Conservation (phyloP, 139 green algal species). For the Spirogloea muscicola region DNA sequence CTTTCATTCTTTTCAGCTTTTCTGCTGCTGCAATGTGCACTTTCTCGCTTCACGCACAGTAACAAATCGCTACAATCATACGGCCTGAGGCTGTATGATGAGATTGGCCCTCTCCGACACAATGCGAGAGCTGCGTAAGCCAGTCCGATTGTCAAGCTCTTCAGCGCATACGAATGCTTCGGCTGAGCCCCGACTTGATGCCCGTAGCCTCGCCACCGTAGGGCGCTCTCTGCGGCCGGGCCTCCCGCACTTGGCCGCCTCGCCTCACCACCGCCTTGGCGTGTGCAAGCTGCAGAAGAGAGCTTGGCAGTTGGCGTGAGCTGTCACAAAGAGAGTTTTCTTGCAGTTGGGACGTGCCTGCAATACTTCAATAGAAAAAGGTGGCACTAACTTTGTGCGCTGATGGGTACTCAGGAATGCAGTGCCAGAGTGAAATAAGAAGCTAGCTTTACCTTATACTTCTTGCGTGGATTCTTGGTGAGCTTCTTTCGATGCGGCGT, state of each 20-base stretch:
- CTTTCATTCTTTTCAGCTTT: too few relatives aligned
- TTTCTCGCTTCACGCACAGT: too few relatives aligned
- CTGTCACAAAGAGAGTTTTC: neutral
- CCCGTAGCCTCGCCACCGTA: slow-evolving; percentile 93
- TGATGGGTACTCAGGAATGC: neutral
- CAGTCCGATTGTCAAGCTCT: too few relatives aligned
- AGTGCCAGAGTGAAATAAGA: neutral
- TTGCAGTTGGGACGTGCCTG: neutral
- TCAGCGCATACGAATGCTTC: slow-evolving; percentile 16
- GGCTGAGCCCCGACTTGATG: slow-evolving; percentile 75
- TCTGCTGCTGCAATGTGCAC: too few relatives aligned
- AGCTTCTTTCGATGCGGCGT: slow-evolving; percentile 89
- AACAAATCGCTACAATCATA: too few relatives aligned
- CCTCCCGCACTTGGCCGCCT: slow-evolving; percentile 81
- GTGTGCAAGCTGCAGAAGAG: slow-evolving; percentile 4
- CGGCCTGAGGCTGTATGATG: too few relatives aligned
- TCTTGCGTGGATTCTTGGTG: slow-evolving; percentile 89
- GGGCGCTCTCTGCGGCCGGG: slow-evolving; percentile 35
- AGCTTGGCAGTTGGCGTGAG: neutral
- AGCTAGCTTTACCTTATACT: slow-evolving; percentile 48
- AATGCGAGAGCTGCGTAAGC: too few relatives aligned
- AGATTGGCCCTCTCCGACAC: too few relatives aligned
- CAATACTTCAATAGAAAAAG: neutral
- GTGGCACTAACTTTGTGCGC: neutral
- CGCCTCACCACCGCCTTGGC: slow-evolving; percentile 71